phyloP scores from a whole-genome alignment of 2,329 filamentous ascomycete genomes.

The Leptographium flavum region DNA sequence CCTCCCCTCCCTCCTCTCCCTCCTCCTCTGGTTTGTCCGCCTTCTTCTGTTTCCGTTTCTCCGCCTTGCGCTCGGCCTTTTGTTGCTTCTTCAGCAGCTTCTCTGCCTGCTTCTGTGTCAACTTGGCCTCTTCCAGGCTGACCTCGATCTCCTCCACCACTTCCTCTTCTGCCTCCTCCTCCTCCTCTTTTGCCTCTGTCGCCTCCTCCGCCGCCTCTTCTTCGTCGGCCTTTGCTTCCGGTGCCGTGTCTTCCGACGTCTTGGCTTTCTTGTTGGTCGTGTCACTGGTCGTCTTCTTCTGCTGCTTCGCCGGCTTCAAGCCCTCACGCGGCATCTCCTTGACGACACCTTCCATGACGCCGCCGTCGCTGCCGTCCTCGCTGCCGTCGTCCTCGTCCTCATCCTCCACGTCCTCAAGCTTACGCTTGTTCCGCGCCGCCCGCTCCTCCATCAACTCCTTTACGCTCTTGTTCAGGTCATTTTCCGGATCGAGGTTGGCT shows the following conservation, averaged over 20 bases:
- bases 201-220: conserved; percentile 11
- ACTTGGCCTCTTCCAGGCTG: conserved; percentile 11
- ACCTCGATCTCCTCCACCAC: conserved; percentile 12
- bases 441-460: conserved; percentile 86
- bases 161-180: conserved; percentile 14
- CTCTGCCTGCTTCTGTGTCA: conserved; percentile 34
- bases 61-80: conserved; percentile 34
- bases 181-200: conserved; percentile 5
- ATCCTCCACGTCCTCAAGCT: conserved; percentile 37
- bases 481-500: conserved; percentile 83
- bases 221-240: conserved; percentile 2
- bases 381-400: neutral
- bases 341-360: conserved; percentile 38
- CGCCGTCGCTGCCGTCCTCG: conserved; percentile 24
- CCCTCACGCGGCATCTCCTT: conserved; percentile 51
- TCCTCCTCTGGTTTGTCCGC: conserved; percentile 21
- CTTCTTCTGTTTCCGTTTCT: conserved; percentile 26
- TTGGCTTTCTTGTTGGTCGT: conserved; percentile 44
- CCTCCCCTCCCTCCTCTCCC: conserved; percentile 28
- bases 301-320: conserved; percentile 33
- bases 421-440: conserved; percentile 57
- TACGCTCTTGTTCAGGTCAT: conserved; percentile 63
- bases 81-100: conserved; percentile 35
- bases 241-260: conserved; percentile 11
- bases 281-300: conserved; percentile 18